These are phyloP conservation scores for Amaranthus palmeri DNA, from an alignment of 148 eudicot species.

Conservation along the genomic window DNA sequence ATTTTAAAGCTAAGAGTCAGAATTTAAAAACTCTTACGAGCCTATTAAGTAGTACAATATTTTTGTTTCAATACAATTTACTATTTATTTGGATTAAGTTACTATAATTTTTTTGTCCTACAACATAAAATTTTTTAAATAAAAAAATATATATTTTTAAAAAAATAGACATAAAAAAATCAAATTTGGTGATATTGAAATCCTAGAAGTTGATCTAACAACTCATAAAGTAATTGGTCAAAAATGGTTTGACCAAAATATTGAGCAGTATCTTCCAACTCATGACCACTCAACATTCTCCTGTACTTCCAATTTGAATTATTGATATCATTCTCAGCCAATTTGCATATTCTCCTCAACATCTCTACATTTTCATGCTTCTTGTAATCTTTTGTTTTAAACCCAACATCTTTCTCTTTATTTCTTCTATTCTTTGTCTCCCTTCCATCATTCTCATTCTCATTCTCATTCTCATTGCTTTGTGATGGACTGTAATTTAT, in stretches of 20 bases:
- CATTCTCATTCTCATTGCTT: not conserved
- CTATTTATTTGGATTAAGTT: no score
- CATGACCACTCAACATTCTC: conserved; percentile 28
- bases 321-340: conserved; percentile 43
- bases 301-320: conserved; percentile 41
- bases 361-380: conserved; percentile 26
- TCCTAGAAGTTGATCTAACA: conserved; percentile 40
- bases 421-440: conserved; percentile 9
- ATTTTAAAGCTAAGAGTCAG: no score
- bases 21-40: no score
- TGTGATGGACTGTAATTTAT: conserved; percentile 24
- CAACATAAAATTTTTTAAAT: not conserved
- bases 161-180: not conserved
- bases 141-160: not conserved
- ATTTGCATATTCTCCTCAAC: conserved; percentile 39
- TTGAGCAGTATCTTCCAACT: conserved; percentile 30
- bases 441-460: not conserved
- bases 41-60: no score
- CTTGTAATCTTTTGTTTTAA: conserved; percentile 21
- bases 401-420: conserved; percentile 21
- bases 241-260: conserved; percentile 40
- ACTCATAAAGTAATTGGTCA: conserved; percentile 47
- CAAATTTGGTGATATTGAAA: conserved; percentile 12
- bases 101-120: no score
- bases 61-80: no score